Percentiles rank a stretch among this genome's conserved stretches.
Conservation (phyloP, 805 yeast genomes). For the Yarrowia deformans region DNA sequence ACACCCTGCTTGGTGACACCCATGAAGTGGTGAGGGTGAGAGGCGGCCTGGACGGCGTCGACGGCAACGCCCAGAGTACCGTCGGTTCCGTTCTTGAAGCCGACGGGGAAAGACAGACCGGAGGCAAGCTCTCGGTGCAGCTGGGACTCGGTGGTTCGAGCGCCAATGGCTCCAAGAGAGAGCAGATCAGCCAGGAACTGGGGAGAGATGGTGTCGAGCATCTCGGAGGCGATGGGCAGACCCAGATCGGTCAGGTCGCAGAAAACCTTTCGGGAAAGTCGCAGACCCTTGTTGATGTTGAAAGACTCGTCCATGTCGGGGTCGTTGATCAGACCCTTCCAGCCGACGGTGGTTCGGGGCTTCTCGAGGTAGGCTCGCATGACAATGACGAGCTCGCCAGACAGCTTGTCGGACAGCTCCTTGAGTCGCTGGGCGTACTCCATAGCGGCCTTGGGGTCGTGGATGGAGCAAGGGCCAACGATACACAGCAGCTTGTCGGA, state of each 20-base stretch:
- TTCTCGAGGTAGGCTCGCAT: constrained; percentile 99
- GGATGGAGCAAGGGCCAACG: constrained; percentile 97
- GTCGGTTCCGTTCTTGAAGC: constrained; percentile 98
- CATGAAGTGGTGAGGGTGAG: constrained; percentile 92
- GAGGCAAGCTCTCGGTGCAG: constrained; percentile 97
- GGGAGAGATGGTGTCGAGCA: constrained; percentile 98
- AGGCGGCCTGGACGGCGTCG: constrained; percentile 92
- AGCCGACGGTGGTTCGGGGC: constrained; percentile 98
- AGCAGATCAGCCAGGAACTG: constrained; percentile 91
- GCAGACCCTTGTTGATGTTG: constrained; percentile 93
- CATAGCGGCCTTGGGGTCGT: constrained; percentile 86
- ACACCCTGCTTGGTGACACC: constrained; percentile 97
- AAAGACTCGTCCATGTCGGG: constrained; percentile 92
- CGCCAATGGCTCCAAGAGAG: constrained; percentile 97
- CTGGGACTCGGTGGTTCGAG: constrained; percentile 98
- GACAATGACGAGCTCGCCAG: constrained; percentile 78
- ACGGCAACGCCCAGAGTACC: constrained; percentile 92
- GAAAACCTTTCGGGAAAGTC: constrained; percentile 84
- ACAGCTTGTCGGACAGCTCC: constrained; percentile 70
- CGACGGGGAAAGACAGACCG: constrained; percentile 97
- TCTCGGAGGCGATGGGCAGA: constrained; percentile 94
- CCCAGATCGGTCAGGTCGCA: constrained; percentile 79
- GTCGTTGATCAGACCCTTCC: constrained; percentile 98
- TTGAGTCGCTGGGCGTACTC: constrained; percentile 81
- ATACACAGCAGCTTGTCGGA: constrained; percentile 87